Percentiles rank a stretch among this genome's conserved stretches.
These are phyloP conservation scores for Xylaria sp. DNA, from an alignment of 2,329 filamentous ascomycete species.

Conservation along the genomic window DNA sequence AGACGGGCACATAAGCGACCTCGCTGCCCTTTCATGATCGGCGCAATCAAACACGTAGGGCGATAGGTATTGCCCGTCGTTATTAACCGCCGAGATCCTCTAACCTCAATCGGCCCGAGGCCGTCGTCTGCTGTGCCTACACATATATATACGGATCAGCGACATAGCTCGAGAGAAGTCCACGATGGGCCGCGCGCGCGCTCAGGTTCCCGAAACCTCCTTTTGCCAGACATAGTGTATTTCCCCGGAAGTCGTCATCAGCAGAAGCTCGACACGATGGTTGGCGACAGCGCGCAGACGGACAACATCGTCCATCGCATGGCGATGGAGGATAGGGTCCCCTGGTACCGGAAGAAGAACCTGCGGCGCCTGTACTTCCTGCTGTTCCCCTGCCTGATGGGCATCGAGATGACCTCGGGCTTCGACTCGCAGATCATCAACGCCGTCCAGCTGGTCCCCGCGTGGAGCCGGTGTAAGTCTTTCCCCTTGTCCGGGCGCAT, in stretches of 20 bases:
- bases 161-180: conserved; percentile 15
- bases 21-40: conserved; percentile 22
- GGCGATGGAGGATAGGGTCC: conserved; percentile 44
- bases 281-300: conserved; percentile 28
- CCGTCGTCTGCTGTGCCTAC: background rate
- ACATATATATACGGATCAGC: conserved; percentile 29
- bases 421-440: conserved; percentile 53
- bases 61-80: conserved; percentile 31
- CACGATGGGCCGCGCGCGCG: conserved; percentile 1
- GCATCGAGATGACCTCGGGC: conserved; percentile 63
- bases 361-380: conserved; percentile 56
- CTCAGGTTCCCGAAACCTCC: conserved; percentile 12
- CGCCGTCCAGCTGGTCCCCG: conserved; percentile 42
- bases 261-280: conserved; percentile 29
- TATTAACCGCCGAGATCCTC: conserved; percentile 34
- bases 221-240: conserved; percentile 7
- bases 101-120: conserved; percentile 29
- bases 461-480: conserved; percentile 40
- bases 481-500: conserved; percentile 39
- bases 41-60: conserved; percentile 18
- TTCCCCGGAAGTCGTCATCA: background rate
- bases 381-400: conserved; percentile 60
- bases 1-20: conserved; percentile 21
- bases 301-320: conserved; percentile 44
- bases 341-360: conserved; percentile 61